Conservation (phyloP, 225 moss, liverwort and hornwort genomes). For the Bryum argenteum region DNA sequence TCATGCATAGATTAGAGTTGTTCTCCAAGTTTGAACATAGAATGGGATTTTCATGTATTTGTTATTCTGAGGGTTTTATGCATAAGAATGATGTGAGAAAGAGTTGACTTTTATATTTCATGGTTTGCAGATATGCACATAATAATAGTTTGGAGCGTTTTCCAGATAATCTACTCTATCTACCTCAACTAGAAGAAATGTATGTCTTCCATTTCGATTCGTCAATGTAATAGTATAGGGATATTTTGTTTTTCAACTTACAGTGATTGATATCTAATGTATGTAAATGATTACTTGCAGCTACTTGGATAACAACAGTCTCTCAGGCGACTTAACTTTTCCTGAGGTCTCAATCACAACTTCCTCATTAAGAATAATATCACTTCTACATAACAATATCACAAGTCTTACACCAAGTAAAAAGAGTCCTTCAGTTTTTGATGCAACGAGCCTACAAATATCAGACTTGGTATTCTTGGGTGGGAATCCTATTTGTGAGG, state of each 20-base stretch:
- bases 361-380: slow-evolving; percentile 10
- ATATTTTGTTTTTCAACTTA: too few relatives aligned
- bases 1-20: too few relatives aligned
- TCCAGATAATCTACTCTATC: slow-evolving; percentile 8
- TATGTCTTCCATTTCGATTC: too few relatives aligned
- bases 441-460: slow-evolving; percentile 4
- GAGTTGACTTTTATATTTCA: background rate
- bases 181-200: slow-evolving; percentile 16
- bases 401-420: background rate
- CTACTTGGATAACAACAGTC: slow-evolving; percentile 21
- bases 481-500: slow-evolving; percentile 34
- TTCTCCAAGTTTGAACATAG: too few relatives aligned
- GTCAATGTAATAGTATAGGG: background rate
- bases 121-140: slow-evolving; percentile 14
- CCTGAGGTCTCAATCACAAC: background rate
- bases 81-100: too few relatives aligned
- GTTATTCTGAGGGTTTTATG: too few relatives aligned
- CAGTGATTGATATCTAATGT: background rate
- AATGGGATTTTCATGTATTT: too few relatives aligned
- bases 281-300: background rate
- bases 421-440: background rate
- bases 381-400: slow-evolving; percentile 29
- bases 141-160: background rate
- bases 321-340: slow-evolving; percentile 1
- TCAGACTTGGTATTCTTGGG: slow-evolving; percentile 27